Percentiles rank a stretch among this genome's conserved stretches.
Evolutionary conservation across 495 filamentous ascomycete species (phyloP).

Genomic region (Podospora appendiculata): DNA sequence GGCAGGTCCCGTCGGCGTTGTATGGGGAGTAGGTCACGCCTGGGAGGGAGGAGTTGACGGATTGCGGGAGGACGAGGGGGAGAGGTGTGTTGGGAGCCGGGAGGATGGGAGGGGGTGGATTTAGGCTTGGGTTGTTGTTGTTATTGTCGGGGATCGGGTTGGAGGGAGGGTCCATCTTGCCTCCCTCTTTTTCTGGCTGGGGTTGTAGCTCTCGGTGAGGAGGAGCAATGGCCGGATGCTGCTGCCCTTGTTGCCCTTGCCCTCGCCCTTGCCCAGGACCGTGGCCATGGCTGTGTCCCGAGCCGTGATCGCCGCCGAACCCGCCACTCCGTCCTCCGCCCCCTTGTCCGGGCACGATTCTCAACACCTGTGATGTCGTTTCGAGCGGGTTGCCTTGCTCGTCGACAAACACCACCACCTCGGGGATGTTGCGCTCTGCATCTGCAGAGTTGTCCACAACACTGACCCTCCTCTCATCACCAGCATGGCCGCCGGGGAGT

Average conservation of each 20-base stretch:
- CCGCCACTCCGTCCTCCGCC: background rate
- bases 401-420: conserved; percentile 60
- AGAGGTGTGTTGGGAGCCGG: background rate
- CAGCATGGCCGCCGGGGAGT: no score
- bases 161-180: no score
- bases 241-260: no score
- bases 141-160: background rate
- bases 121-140: background rate
- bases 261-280: background rate
- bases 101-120: background rate
- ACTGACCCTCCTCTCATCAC: background rate
- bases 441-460: background rate
- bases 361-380: conserved; percentile 24
- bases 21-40: conserved; percentile 74
- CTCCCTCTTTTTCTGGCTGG: no score
- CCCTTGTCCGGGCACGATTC: conserved; percentile 12
- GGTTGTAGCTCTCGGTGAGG: background rate
- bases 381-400: conserved; percentile 48
- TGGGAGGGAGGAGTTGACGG: conserved; percentile 19
- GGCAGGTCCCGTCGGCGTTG: conserved; percentile 58
- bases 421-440: conserved; percentile 11
- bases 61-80: background rate
- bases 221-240: background rate
- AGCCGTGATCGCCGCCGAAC: background rate
- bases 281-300: background rate